Conservation (phyloP, 139 green algal species). For the Picochlorum sp. region DNA sequence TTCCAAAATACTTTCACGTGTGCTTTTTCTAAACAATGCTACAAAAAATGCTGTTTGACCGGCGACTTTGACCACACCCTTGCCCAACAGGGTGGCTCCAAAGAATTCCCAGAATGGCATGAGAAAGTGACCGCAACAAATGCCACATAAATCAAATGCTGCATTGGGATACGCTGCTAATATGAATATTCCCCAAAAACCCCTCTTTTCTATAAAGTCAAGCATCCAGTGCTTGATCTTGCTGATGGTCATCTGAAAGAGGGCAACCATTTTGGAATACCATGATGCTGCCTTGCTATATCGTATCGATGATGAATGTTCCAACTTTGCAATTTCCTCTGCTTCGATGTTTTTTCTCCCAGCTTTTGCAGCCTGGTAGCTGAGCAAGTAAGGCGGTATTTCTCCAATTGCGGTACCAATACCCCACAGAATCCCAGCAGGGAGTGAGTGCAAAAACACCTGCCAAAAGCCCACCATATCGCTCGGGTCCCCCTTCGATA, state of each 20-base stretch:
- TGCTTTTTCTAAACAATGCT: constrained; percentile 52
- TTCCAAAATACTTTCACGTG: constrained; percentile 44
- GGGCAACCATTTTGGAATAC: not conserved
- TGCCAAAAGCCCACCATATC: constrained; percentile 16
- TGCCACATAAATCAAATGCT: constrained; percentile 86
- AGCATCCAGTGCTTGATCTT: constrained; percentile 78
- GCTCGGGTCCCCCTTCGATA: constrained; percentile 14
- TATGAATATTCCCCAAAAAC: constrained; percentile 80
- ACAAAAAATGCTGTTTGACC: constrained; percentile 46
- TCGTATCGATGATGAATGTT: not conserved
- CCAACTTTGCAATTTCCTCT: constrained; percentile 36
- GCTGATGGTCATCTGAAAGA: constrained; percentile 9
- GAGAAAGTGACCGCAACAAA: constrained; percentile 80
- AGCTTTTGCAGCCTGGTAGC: constrained; percentile 64
- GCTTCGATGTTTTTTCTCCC: constrained; percentile 50
- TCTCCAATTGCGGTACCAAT: constrained; percentile 82
- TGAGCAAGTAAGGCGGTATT: constrained; percentile 81
- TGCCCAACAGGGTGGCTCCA: constrained; percentile 71
- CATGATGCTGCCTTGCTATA: not conserved
- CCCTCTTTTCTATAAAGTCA: constrained; percentile 61
- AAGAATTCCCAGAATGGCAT: constrained; percentile 94
- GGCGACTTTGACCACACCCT: constrained; percentile 68
- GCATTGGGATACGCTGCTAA: constrained; percentile 85
- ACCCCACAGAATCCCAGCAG: constrained; percentile 72
- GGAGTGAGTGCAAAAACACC: constrained; percentile 45